phyloP scores from a whole-genome alignment of 2,329 filamentous ascomycete genomes.

The Nemania abortiva region DNA sequence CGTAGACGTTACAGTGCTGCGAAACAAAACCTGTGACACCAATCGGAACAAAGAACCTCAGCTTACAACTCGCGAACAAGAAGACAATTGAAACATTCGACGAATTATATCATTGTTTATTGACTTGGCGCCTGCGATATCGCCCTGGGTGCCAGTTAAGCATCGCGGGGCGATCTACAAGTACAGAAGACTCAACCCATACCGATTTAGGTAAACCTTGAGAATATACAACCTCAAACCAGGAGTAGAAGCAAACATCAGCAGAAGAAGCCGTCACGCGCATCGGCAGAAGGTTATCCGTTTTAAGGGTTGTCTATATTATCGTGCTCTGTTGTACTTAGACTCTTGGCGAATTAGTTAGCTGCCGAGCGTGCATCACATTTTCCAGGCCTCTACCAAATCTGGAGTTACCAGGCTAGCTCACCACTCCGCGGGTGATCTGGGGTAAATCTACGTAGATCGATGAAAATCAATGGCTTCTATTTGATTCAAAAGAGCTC shows the following conservation, averaged over 20 bases:
- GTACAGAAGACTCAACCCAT: not conserved
- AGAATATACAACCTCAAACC: conserved; percentile 8
- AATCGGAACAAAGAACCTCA: conserved; percentile 23
- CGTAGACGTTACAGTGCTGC: not conserved
- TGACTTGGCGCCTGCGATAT: conserved; percentile 7
- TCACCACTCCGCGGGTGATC: not conserved
- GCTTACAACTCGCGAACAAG: not conserved
- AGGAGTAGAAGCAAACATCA: conserved; percentile 1
- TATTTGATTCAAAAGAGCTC: not conserved
- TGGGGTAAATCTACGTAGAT: conserved; percentile 2
- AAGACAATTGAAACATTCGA: conserved; percentile 13
- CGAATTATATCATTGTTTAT: conserved; percentile 11
- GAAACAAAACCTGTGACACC: conserved; percentile 24
- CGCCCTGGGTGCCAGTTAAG: not conserved
- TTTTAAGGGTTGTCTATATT: not conserved
- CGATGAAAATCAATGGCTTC: conserved; percentile 7
- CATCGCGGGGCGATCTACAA: conserved; percentile 1
- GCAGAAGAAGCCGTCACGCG: conserved; percentile 6
- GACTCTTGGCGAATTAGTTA: conserved; percentile 21
- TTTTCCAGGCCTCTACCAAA: not conserved
- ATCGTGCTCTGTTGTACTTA: conserved; percentile 14
- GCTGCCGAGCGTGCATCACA: not conserved
- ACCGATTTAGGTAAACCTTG: conserved; percentile 11
- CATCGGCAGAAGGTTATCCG: conserved; percentile 26
- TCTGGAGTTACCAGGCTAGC: not conserved